Conservation (phyloP, 768 basidiomycete genomes). For the Hemileccinum impolitum region DNA sequence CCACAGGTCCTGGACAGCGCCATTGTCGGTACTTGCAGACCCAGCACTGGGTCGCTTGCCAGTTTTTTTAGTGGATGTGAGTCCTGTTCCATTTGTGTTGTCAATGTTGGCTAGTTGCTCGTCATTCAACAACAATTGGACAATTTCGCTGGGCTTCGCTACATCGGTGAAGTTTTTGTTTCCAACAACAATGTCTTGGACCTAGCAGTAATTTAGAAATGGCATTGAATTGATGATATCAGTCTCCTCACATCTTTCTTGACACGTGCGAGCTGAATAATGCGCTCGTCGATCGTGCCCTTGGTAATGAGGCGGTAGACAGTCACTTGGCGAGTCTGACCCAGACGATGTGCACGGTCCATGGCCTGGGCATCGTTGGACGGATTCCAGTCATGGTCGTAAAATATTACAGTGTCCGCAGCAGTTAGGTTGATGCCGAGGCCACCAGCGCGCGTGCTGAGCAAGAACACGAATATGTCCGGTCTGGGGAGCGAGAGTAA, state of each 20-base stretch:
- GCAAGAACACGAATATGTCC: slow-evolving; percentile 90
- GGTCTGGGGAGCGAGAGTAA: slow-evolving; percentile 36
- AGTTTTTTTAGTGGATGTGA: slow-evolving; percentile 35
- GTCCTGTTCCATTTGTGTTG: slow-evolving; percentile 36
- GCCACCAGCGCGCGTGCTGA: slow-evolving; percentile 95
- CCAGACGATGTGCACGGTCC: slow-evolving; percentile 96
- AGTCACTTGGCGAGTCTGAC: slow-evolving; percentile 95
- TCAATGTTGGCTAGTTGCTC: slow-evolving; percentile 82
- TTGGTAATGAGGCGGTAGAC: slow-evolving; percentile 93
- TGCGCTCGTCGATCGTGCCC: slow-evolving; percentile 96
- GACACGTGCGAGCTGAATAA: slow-evolving; percentile 91
- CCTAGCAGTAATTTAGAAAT: slow-evolving; percentile 43
- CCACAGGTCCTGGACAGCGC: slow-evolving; percentile 64
- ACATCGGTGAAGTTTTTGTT: slow-evolving; percentile 94
- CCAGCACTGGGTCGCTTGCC: slow-evolving; percentile 35
- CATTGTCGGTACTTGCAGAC: slow-evolving; percentile 33
- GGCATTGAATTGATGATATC: not conserved
- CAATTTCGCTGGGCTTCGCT: slow-evolving; percentile 94
- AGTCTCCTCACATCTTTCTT: slow-evolving; percentile 81
- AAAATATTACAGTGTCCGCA: slow-evolving; percentile 30
- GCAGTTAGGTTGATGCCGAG: slow-evolving; percentile 97
- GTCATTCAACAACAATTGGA: slow-evolving; percentile 89
- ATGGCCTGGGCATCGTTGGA: slow-evolving; percentile 98
- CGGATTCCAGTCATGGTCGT: slow-evolving; percentile 54
- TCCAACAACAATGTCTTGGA: slow-evolving; percentile 99